A percentile compares a stretch with the other conserved stretches of the same genome.
Evolutionary conservation across 345 rosid species (phyloP).

Genomic region (Populus euphratica): DNA sequence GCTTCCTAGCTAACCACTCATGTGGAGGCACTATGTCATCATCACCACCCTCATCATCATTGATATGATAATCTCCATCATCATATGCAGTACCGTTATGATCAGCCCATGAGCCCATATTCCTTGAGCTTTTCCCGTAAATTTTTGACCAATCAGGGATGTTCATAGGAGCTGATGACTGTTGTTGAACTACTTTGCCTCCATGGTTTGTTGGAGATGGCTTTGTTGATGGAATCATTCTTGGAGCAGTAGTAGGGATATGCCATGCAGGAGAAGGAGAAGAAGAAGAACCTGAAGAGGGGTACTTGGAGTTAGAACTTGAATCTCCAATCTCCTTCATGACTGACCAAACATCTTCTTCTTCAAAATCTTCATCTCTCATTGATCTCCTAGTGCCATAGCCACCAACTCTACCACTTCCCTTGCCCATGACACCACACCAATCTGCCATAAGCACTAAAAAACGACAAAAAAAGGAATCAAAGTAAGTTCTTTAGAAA

Average conservation of each 20-base stretch:
- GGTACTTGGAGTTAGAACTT: conserved; percentile 24
- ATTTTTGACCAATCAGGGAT: conserved; percentile 95
- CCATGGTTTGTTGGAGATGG: conserved; percentile 26
- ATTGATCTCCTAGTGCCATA: conserved; percentile 20
- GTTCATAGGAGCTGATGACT: conserved; percentile 74
- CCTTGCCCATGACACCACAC: conserved; percentile 28
- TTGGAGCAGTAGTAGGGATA: conserved; percentile 31
- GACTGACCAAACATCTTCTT: conserved; percentile 66
- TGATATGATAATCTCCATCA: conserved; percentile 8
- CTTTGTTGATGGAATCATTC: conserved; percentile 25
- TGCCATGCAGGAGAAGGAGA: conserved; percentile 43
- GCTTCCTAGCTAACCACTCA: conserved; percentile 88
- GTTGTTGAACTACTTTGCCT: conserved; percentile 28
- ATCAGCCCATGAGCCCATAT: conserved; percentile 17
- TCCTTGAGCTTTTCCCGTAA: conserved; percentile 44
- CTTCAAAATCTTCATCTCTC: conserved; percentile 63
- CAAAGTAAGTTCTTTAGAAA: neutral
- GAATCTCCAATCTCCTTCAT: conserved; percentile 41
- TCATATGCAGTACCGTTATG: neutral
- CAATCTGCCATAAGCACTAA: conserved; percentile 33
- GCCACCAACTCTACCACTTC: conserved; percentile 4
- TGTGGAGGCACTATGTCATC: conserved; percentile 73
- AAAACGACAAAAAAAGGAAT: neutral
- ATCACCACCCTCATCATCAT: conserved; percentile 19
- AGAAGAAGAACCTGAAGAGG: conserved; percentile 10